Base-by-base conservation (phyloP, 805 yeast species). In the Sungouiella thailandica region DNA sequence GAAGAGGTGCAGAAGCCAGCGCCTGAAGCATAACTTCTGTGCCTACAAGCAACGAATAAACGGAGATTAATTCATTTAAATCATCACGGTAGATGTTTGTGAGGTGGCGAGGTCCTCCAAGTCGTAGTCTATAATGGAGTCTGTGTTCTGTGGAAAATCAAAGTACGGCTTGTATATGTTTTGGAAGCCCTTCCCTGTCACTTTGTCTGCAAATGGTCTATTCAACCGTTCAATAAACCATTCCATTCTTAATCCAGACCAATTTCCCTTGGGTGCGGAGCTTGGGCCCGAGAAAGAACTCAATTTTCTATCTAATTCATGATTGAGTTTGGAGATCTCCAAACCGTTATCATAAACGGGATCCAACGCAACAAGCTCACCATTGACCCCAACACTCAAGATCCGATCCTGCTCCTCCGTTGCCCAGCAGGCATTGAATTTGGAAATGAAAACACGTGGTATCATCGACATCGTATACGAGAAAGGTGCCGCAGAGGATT, bases 111-210 rank as follows among this genome's bases (percentile, higher is more conserved):
- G 16, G 30, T 56, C 62, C 9, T 57, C 58, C 31, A 65, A 40
- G 32, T 66, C 70, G 33, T 49, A 57, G 36, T 66, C 71, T 12
- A 64, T 37, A 1, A 60, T 23, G n/a, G 44, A 44, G 1, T 41
- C 53, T 20, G 36, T 46, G 29, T 57, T 57, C 14, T 39, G 58
- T 7, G 34, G 38, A 35, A 39, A 60, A 23, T 57, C 57, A 34
- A 65, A 64, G 25, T 48, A 55, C 3, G 67, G 68, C 39, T 63
- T 61, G 39, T 63, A 52, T 6, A 62, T 28, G 1, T 59, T 41
- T 15, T 55, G 56, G 12, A 66, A 43, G 1, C 72, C 70, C 31
- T 64, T 66, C 2, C 72, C 72, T 10, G 64, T 57, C 9, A 63
- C 51, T 29, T 63, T 65, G 20, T 57, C 57, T 2, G 34, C 20